Base-by-base conservation (phyloP, 2,329 filamentous ascomycete genomes). In the Xylaria digitata region DNA sequence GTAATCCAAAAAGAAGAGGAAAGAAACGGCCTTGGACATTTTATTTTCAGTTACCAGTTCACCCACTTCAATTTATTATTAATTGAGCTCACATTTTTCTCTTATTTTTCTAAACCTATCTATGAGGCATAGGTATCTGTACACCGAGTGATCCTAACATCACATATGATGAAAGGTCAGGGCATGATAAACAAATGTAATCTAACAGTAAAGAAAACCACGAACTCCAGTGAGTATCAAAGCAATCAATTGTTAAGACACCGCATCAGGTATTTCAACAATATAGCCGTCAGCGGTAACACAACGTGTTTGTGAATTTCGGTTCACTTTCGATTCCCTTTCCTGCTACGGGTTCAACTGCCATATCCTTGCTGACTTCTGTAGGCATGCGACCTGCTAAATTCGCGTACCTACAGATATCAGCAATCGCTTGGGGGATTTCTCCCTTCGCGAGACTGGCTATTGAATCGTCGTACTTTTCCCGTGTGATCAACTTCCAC, bases 401-500 rank as follows among this genome's bases (percentile, higher is more conserved):
- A 7, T 2, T 7, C n/a, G 9, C n/a, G 23, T 52, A 50, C 49
- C 19, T 54, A 46, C 61, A 67, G 23, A 67, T 61, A 21, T 54
- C 37, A 53, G 32, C 21, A 54, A 64, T 34, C 45, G 19, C 52
- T 49, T 21, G 26, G 30, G 61, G 53, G 43, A 67, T 34, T 34
- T 52, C 50, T 42, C 61, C 65, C 30, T 21, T 65, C 13, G 32
- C 52, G n/a, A 67, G 57, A 19, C 21, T 37, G 13, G 40, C 40
- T 3, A 67, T 37, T 1, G 42, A 45, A 37, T n/a, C 30, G 32
- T 57, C 40, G 3, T 61, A 58, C n/a, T 67, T 6, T 17, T 53
- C 61, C 8, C 23, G 23, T 9, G 65, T 26, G n/a, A 61, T 34
- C 1, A 30, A 1, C 50, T 45, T 64, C 65, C 65, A 67, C 11